A percentile compares a stretch with the other conserved stretches of the same genome.
phyloP scores from a whole-genome alignment of 2,329 filamentous ascomycete species.

The Biscogniauxia mediterranea region DNA sequence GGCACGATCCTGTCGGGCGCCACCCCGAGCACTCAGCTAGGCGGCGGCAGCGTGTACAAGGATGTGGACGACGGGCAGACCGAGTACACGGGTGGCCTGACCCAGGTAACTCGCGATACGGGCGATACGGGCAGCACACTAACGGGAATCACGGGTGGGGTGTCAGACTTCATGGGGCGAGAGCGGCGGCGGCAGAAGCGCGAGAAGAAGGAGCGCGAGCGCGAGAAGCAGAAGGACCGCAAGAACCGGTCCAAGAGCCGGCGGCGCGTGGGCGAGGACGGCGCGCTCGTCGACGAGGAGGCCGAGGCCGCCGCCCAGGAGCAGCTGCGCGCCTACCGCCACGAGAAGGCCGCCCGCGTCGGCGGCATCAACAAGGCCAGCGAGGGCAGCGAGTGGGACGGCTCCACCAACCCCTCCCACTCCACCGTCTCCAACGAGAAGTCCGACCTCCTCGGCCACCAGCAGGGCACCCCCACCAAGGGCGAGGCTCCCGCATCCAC shows the following conservation, averaged over 20 bases:
- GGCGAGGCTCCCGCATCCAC: constrained; percentile 17
- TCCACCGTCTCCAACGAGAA: constrained; percentile 59
- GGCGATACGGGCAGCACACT: constrained; percentile 47
- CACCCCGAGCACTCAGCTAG: constrained; percentile 77
- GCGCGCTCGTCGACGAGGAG: constrained; percentile 60
- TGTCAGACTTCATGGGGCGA: constrained; percentile 54
- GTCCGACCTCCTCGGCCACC: constrained; percentile 55
- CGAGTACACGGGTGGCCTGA: constrained; percentile 39
- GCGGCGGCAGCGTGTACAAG: constrained; percentile 83
- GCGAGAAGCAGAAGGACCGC: constrained; percentile 41
- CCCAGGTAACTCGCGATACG: constrained; percentile 39
- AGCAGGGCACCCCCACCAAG: constrained; percentile 56
- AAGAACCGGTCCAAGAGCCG: constrained; percentile 30
- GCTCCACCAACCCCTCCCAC: constrained; percentile 64
- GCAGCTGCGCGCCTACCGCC: constrained; percentile 78
- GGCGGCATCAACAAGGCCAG: constrained; percentile 83
- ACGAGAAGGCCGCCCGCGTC: constrained; percentile 82
- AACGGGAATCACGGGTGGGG: constrained; percentile 57
- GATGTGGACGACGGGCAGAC: constrained; percentile 56
- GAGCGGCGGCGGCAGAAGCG: constrained; percentile 56
- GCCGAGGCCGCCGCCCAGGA: constrained; percentile 63
- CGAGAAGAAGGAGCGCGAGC: constrained; percentile 47
- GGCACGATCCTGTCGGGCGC: constrained; percentile 81
- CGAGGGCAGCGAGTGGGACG: constrained; percentile 79
- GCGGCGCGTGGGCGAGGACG: constrained; percentile 55